Percentiles rank a stretch among this genome's conserved stretches.
Conservation (phyloP, 345 rosid genomes). For the Alliaria petiolata region DNA sequence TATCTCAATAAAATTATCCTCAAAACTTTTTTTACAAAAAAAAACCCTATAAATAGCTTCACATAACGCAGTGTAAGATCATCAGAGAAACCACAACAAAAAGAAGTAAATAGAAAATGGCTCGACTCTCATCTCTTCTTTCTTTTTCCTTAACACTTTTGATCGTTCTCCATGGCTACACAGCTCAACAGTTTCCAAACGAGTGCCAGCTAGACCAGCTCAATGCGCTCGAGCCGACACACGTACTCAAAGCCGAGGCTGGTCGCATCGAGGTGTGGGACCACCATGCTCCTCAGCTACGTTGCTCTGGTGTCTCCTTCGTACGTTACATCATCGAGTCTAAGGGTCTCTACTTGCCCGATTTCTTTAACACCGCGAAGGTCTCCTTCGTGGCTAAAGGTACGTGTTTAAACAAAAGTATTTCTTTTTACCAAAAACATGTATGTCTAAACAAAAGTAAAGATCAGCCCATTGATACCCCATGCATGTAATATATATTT, state of each 20-base stretch:
- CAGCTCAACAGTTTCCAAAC: constrained; percentile 33
- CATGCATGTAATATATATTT: not conserved
- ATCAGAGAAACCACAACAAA: constrained; percentile 1
- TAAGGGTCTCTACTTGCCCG: constrained; percentile 58
- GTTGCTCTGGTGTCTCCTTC: constrained; percentile 54
- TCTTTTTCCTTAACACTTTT: constrained; percentile 36
- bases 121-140: constrained; percentile 32
- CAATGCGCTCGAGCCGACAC: constrained; percentile 45
- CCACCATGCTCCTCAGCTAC: constrained; percentile 49
- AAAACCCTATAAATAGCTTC: constrained; percentile 21
- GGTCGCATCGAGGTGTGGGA: constrained; percentile 59
- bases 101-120: constrained; percentile 12
- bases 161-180: constrained; percentile 39
- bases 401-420: too few species aligned
- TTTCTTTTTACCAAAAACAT: too few species aligned
- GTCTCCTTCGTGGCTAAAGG: constrained; percentile 54
- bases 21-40: too few species aligned
- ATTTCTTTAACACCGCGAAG: constrained; percentile 39
- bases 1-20: not conserved
- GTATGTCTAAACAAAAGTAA: too few species aligned
- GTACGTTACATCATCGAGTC: constrained; percentile 38
- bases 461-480: too few species aligned
- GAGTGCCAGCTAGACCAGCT: constrained; percentile 56
- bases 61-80: not conserved
- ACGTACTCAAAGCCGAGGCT: constrained; percentile 45